These are phyloP conservation scores for Magnaporthiopsis incrustans DNA, from an alignment of 2,329 filamentous ascomycete genomes.

Conservation along the genomic window DNA sequence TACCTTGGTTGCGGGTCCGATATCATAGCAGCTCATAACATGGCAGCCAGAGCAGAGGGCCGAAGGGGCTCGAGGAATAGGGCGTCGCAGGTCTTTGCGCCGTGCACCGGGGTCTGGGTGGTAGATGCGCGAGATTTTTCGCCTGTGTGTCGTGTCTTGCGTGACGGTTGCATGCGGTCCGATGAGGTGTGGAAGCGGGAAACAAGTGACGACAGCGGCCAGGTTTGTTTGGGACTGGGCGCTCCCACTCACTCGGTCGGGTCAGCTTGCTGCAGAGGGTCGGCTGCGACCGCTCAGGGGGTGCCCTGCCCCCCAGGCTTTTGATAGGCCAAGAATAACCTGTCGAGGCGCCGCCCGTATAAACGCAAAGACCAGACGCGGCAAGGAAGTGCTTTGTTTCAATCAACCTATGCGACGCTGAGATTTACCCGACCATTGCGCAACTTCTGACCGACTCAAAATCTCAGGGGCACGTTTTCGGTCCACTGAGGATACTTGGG, in stretches of 20 bases:
- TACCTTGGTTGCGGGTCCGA: not conserved
- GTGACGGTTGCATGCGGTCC: not conserved
- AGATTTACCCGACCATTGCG: not conserved
- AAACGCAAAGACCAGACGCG: not conserved
- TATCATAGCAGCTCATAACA: not conserved
- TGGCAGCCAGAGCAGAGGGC: not conserved
- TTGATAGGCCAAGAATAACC: not conserved
- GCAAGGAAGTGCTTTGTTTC: not conserved
- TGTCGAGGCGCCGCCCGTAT: not conserved
- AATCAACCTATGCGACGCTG: not conserved
- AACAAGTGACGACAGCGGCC: not conserved
- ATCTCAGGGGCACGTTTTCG: not conserved
- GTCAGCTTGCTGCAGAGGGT: not conserved
- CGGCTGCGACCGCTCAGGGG: not conserved
- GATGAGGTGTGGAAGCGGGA: not conserved
- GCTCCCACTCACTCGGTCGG: not conserved
- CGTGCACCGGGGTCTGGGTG: too few species aligned
- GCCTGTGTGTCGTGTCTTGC: not conserved
- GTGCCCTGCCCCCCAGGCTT: not conserved
- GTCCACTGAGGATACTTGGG: not conserved
- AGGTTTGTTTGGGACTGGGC: not conserved
- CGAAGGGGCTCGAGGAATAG: not conserved
- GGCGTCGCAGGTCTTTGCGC: not conserved
- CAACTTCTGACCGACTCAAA: not conserved
- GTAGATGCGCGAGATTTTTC: not conserved